phyloP scores from a whole-genome alignment of 495 filamentous ascomycete species.

The Hyphodiscus hymeniophilus region DNA sequence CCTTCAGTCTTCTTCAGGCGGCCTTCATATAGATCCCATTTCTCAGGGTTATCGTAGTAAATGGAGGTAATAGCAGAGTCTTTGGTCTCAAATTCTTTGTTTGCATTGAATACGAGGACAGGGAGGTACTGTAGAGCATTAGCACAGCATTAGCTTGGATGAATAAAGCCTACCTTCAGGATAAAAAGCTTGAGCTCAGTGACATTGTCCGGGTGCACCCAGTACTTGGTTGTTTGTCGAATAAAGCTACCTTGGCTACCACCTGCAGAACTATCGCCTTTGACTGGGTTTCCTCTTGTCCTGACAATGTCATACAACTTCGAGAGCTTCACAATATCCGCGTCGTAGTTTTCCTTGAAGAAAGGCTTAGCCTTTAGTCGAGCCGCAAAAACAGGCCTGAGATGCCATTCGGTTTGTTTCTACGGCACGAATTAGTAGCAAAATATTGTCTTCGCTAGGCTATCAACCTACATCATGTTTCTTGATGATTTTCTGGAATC shows the following conservation, averaged over 20 bases:
- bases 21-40: constrained; percentile 87
- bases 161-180: constrained; percentile 52
- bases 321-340: constrained; percentile 89
- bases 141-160: constrained; percentile 5
- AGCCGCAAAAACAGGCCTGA: constrained; percentile 89
- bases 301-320: constrained; percentile 92
- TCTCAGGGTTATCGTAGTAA: constrained; percentile 92
- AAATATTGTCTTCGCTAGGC: not conserved
- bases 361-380: constrained; percentile 93
- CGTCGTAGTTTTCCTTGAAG: constrained; percentile 98
- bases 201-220: constrained; percentile 98
- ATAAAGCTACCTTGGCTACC: constrained; percentile 93
- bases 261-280: constrained; percentile 85
- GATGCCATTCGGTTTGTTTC: constrained; percentile 92
- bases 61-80: constrained; percentile 96
- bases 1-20: constrained; percentile 96
- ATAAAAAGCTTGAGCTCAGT: constrained; percentile 97
- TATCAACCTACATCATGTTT: constrained; percentile 81
- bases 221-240: constrained; percentile 97
- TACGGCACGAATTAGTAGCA: constrained; percentile 30
- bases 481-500: constrained; percentile 99
- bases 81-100: constrained; percentile 85
- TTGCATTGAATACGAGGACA: constrained; percentile 93
- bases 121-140: constrained; percentile 62
- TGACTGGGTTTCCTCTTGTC: constrained; percentile 84